Base-by-base conservation (phyloP, 306 rosid genomes). In the Ziziphus jujuba region DNA sequence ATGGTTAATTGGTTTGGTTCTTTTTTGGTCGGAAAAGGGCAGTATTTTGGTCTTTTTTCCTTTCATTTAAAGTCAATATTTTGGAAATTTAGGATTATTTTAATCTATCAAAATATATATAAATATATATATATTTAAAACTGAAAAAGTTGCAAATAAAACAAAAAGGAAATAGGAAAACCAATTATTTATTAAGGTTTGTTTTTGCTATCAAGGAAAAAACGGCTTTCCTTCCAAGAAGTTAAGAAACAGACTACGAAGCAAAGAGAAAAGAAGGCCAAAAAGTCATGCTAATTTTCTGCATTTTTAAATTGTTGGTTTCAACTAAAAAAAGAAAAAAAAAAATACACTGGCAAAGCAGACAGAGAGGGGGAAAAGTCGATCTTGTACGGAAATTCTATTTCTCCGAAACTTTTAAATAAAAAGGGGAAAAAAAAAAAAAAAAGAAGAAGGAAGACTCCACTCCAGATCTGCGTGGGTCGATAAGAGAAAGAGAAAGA, bases 381-480 rank as follows among this genome's bases (percentile, higher is more conserved):
- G 6, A 51, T 5, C 17, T 44, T 35, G 53, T 63, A 25, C 6
- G 21, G 16, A 53, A 63, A 63, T 63, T 45, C 11, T 0, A 43
- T 22, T 21, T 66, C 71, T 53, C 36, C n/a, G n/a, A n/a, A n/a
- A n/a, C n/a, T n/a, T n/a, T n/a, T n/a, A n/a, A n/a, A n/a, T n/a
- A n/a, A n/a, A n/a, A n/a, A n/a, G n/a, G n/a, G n/a, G n/a, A n/a
- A 36, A 36, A 35, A 15, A 33, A 36, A 66, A 51, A 4, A 48
- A 51, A 60, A 25, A 21, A 17, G 16, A 31, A 28, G 49, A 16
- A 59, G 38, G 6, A 20, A 22, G 28, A 40, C 25, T 6, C 65
- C 16, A 7, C 20, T n/a, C 36, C 73, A 59, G 81, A 77, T 77
- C 81, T 71, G 67, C 59, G 28, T 50, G 61, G 11, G 8, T 5